Evolutionary conservation across 768 basidiomycete genomes (phyloP).

Genomic region (Calocybe cyanea): DNA sequence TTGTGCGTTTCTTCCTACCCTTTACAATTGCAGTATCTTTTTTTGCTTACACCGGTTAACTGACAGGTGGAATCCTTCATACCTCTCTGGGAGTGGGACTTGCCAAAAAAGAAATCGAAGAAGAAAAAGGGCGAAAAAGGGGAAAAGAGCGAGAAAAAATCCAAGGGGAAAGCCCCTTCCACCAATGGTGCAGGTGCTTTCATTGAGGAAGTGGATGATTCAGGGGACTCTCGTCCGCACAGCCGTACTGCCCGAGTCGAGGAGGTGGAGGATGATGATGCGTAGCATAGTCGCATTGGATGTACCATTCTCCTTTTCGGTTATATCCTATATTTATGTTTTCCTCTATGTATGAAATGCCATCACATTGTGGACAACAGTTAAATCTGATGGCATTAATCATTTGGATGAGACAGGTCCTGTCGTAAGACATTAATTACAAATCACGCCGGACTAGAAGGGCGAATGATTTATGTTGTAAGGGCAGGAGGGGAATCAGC

Average conservation of each 20-base stretch:
- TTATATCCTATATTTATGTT: conserved; percentile 4
- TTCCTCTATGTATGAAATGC: conserved; percentile 1
- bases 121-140: conserved; percentile 58
- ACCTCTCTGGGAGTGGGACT: conserved; percentile 95
- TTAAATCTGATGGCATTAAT: no score
- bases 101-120: conserved; percentile 72
- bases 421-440: no score
- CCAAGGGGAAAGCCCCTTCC: conserved; percentile 39
- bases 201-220: conserved; percentile 45
- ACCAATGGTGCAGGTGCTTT: conserved; percentile 39
- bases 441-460: no score
- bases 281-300: conserved; percentile 11
- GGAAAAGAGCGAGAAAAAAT: conserved; percentile 49
- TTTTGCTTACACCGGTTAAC: no score
- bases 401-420: no score
- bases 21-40: no score
- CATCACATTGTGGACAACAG: neutral
- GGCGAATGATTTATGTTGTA: neutral
- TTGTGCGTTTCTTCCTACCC: conserved; percentile 82
- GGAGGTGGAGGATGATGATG: conserved; percentile 45
- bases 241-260: conserved; percentile 43
- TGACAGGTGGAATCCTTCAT: conserved; percentile 95
- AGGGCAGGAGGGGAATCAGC: neutral
- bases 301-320: conserved; percentile 4
- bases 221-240: conserved; percentile 36